Conservation (phyloP, 345 rosid species). For the Sonneratia alba region DNA sequence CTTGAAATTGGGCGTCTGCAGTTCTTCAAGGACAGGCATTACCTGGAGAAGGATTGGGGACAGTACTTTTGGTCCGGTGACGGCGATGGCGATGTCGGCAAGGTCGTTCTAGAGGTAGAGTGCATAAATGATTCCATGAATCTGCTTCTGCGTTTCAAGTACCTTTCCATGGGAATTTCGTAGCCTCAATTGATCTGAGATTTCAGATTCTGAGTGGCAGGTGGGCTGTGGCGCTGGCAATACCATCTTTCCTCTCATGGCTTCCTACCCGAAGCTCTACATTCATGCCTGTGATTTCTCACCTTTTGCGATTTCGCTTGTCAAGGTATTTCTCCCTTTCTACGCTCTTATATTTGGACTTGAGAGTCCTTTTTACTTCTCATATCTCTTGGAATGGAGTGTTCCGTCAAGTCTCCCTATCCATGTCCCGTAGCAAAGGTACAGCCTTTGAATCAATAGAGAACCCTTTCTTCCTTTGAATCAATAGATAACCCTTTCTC, state of each 20-base stretch:
- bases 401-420: no score
- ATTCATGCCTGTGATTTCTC: conserved; percentile 53
- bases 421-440: no score
- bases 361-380: no score
- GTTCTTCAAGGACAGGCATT: conserved; percentile 64
- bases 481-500: no score
- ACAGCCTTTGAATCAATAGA: no score
- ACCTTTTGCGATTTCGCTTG: conserved; percentile 28
- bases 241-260: conserved; percentile 47
- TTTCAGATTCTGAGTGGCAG: conserved; percentile 17
- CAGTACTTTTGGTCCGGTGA: conserved; percentile 29
- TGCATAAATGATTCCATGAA: background rate
- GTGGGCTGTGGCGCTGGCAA: conserved; percentile 57
- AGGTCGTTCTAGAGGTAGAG: conserved; percentile 25
- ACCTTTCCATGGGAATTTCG: background rate
- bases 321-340: conserved; percentile 27
- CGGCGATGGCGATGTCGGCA: conserved; percentile 1
- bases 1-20: conserved; percentile 9
- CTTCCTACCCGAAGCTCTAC: conserved; percentile 33
- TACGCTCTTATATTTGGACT: background rate
- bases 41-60: conserved; percentile 60
- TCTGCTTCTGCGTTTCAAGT: background rate
- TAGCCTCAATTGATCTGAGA: background rate
- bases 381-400: no score
- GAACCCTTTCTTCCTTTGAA: no score